Percentiles rank a stretch among this genome's conserved stretches.
phyloP scores from a whole-genome alignment of 2,329 filamentous ascomycete genomes.

The Phaeoacremonium minimum region DNA sequence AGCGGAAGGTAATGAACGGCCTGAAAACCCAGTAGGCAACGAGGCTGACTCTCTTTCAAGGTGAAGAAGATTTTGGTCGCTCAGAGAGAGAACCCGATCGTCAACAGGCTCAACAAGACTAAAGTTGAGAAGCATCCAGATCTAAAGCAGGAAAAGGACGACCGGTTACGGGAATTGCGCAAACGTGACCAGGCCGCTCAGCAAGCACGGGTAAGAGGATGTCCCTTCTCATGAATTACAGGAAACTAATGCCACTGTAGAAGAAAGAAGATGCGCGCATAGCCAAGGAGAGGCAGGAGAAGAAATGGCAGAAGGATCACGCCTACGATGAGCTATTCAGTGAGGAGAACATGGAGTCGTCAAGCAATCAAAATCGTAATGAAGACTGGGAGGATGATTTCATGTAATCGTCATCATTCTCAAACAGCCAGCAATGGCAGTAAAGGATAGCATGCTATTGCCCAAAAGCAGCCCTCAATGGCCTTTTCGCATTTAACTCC shows the following conservation, averaged over 20 bases:
- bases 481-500: background rate
- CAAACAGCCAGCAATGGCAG: background rate
- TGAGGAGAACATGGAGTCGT: conserved; percentile 71
- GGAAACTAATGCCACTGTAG: conserved; percentile 31
- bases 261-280: conserved; percentile 72
- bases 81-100: conserved; percentile 79
- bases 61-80: conserved; percentile 80
- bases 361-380: conserved; percentile 81
- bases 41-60: conserved; percentile 22
- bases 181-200: conserved; percentile 63
- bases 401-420: conserved; percentile 56
- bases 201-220: conserved; percentile 55
- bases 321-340: conserved; percentile 91
- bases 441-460: no score
- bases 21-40: background rate
- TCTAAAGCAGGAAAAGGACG: conserved; percentile 76
- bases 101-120: conserved; percentile 99
- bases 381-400: conserved; percentile 87
- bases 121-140: conserved; percentile 85
- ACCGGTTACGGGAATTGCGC: conserved; percentile 65
- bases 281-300: conserved; percentile 76
- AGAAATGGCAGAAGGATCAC: conserved; percentile 96
- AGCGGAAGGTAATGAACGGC: conserved; percentile 53
- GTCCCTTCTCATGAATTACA: background rate
- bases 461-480: no score